Conservation (phyloP, 2,329 filamentous ascomycete species). For the Alternaria postmessia region DNA sequence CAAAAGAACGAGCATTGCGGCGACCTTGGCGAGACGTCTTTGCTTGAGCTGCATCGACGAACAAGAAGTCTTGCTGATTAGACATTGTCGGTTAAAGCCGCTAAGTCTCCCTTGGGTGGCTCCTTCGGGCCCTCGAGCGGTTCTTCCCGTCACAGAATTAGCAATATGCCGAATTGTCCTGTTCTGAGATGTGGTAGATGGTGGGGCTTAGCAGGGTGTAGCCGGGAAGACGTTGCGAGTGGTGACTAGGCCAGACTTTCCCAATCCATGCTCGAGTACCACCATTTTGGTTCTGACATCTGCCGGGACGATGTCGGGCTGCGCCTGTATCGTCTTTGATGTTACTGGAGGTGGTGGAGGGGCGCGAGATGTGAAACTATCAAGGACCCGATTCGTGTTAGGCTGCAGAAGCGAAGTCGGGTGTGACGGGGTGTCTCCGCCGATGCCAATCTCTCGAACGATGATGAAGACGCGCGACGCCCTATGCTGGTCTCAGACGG, state of each 20-base stretch:
- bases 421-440: constrained; percentile 29
- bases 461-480: constrained; percentile 11
- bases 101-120: constrained; percentile 25
- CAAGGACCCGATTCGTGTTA: constrained; percentile 46
- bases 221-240: constrained; percentile 25
- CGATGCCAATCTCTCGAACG: constrained; percentile 27
- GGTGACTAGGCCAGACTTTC: constrained; percentile 36
- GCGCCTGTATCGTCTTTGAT: constrained; percentile 34
- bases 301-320: constrained; percentile 31
- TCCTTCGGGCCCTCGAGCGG: constrained; percentile 40
- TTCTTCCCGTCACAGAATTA: constrained; percentile 30
- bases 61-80: constrained; percentile 48
- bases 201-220: constrained; percentile 35
- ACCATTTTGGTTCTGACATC: constrained; percentile 38
- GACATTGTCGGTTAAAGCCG: constrained; percentile 29
- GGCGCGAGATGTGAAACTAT: constrained; percentile 44
- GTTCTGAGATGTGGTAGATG: constrained; percentile 28
- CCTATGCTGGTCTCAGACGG: constrained; percentile 17
- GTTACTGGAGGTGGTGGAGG: constrained; percentile 36
- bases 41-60: constrained; percentile 49
- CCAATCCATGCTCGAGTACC: constrained; percentile 36
- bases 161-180: constrained; percentile 28
- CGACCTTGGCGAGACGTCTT: constrained; percentile 50
- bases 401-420: constrained; percentile 34
- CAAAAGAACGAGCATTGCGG: constrained; percentile 52